phyloP scores from a whole-genome alignment of 2,329 filamentous ascomycete species.

The Alternaria postmessia region DNA sequence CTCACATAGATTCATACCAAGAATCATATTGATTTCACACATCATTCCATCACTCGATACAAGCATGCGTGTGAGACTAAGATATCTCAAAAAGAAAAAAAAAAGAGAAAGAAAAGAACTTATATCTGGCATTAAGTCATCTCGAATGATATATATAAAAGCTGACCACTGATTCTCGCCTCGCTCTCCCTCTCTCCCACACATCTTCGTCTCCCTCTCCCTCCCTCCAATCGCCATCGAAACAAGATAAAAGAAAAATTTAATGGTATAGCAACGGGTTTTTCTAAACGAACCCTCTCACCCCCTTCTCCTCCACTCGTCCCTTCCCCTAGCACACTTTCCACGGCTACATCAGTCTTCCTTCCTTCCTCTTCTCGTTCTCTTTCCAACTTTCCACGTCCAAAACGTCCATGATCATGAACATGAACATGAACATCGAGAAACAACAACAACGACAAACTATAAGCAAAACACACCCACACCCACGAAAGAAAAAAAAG shows the following conservation, averaged over 20 bases:
- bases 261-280: neutral
- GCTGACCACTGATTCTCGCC: neutral
- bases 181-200: no score
- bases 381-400: neutral
- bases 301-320: neutral
- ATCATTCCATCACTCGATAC: no score
- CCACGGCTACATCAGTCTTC: neutral
- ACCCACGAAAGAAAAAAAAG: neutral
- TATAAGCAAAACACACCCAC: no score
- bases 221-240: no score
- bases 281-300: neutral
- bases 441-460: no score
- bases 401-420: no score
- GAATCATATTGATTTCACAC: no score
- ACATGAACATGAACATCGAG: no score
- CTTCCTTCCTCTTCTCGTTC: neutral
- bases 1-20: no score
- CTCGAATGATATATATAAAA: neutral
- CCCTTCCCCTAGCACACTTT: neutral
- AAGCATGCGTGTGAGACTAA: no score
- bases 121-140: slow-evolving; percentile 3
- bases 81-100: neutral
- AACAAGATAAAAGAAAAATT: neutral
- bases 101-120: neutral
- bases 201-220: neutral